Conservation (phyloP, 1,284 basidiomycete species). For the Butyriboletus appendiculatus region DNA sequence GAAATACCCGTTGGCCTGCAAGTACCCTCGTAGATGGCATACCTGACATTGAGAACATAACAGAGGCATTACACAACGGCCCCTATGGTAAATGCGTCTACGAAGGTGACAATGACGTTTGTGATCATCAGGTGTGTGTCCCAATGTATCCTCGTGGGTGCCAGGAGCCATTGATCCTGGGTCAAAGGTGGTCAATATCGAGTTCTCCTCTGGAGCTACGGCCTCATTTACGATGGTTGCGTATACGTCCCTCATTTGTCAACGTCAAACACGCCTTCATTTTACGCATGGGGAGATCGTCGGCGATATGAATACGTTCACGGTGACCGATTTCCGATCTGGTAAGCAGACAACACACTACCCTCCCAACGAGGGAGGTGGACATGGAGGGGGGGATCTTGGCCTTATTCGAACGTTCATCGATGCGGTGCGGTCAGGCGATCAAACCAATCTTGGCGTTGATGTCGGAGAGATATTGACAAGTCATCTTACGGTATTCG, state of each 20-base stretch:
- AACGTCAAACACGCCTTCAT: slow-evolving; percentile 76
- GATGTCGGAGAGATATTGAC: slow-evolving; percentile 67
- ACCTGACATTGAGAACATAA: slow-evolving; percentile 78
- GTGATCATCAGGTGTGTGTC: slow-evolving; percentile 62
- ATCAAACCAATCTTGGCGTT: slow-evolving; percentile 67
- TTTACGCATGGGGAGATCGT: slow-evolving; percentile 83
- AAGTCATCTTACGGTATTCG: slow-evolving; percentile 83
- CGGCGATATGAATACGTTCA: slow-evolving; percentile 77
- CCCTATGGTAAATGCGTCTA: slow-evolving; percentile 86
- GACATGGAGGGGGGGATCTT: slow-evolving; percentile 81
- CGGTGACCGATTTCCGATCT: slow-evolving; percentile 77
- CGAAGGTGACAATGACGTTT: slow-evolving; percentile 79
- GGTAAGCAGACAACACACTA: slow-evolving; percentile 45
- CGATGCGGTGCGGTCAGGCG: slow-evolving; percentile 62
- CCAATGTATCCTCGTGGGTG: background rate
- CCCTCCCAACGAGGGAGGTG: slow-evolving; percentile 62
- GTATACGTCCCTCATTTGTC: slow-evolving; percentile 67
- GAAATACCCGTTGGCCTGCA: slow-evolving; percentile 63
- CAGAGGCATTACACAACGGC: slow-evolving; percentile 57
- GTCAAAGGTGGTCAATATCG: slow-evolving; percentile 71
- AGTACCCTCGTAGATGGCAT: slow-evolving; percentile 71
- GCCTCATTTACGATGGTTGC: slow-evolving; percentile 85
- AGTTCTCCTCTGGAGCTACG: slow-evolving; percentile 76
- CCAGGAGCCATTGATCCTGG: background rate
- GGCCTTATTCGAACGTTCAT: slow-evolving; percentile 75